A percentile compares a stretch with the other conserved stretches of the same genome.
These are phyloP conservation scores for Botrytis hyacinthi DNA, from an alignment of 2,329 filamentous ascomycete genomes.

Conservation along the genomic window DNA sequence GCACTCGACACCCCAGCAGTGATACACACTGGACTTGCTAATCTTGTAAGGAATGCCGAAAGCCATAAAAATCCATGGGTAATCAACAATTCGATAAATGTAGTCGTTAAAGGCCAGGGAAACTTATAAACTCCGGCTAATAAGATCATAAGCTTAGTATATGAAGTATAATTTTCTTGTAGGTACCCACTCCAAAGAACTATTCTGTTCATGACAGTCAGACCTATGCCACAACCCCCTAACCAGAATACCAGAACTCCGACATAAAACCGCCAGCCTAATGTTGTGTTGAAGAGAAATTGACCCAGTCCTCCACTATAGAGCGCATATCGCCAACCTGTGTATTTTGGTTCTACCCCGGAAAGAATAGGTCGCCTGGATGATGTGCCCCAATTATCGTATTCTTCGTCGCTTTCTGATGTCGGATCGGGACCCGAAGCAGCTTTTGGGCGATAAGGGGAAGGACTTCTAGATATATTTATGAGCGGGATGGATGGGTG, in stretches of 20 bases:
- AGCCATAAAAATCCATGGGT: constrained; percentile 49
- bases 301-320: constrained; percentile 47
- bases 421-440: constrained; percentile 36
- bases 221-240: constrained; percentile 46
- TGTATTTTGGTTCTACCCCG: constrained; percentile 31
- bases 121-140: constrained; percentile 50
- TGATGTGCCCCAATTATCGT: constrained; percentile 39
- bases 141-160: constrained; percentile 36
- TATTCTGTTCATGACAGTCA: constrained; percentile 51
- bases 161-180: constrained; percentile 34
- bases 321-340: constrained; percentile 39
- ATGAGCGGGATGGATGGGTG: constrained; percentile 44
- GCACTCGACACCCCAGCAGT: constrained; percentile 42
- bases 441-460: constrained; percentile 46
- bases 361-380: constrained; percentile 38
- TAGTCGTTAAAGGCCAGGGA: constrained; percentile 51
- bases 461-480: constrained; percentile 45
- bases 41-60: constrained; percentile 48
- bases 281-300: constrained; percentile 47
- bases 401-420: constrained; percentile 47
- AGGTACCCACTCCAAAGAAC: constrained; percentile 46
- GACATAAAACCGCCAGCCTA: constrained; percentile 49
- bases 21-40: constrained; percentile 43
- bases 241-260: constrained; percentile 49
- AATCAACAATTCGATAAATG: constrained; percentile 50